Conservation (phyloP, 805 yeast genomes). For the Clavispora phyllophila region DNA sequence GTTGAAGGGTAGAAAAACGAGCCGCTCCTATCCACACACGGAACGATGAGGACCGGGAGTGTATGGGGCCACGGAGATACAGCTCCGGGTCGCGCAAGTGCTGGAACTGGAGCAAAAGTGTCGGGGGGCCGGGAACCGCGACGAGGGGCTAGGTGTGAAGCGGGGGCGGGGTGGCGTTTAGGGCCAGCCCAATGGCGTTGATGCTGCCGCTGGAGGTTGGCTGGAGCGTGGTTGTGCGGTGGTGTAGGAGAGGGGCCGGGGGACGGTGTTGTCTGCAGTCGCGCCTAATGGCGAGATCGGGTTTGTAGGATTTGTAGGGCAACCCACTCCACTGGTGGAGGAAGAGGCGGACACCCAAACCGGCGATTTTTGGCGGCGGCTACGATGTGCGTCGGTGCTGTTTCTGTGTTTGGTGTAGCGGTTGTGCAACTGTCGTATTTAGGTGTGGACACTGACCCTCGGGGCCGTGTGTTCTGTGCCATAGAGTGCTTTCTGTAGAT, state of each 20-base stretch:
- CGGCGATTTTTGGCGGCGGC: too few relatives aligned
- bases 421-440: too few relatives aligned
- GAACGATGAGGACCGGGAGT: conserved; percentile 20
- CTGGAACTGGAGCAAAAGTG: background rate
- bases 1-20: conserved; percentile 3
- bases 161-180: too few relatives aligned
- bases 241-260: background rate
- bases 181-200: background rate
- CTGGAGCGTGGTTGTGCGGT: background rate
- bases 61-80: conserved; percentile 14
- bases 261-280: background rate
- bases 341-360: too few relatives aligned
- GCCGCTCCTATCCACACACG: conserved; percentile 6
- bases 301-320: background rate
- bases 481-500: too few relatives aligned
- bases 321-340: too few relatives aligned
- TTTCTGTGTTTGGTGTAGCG: too few relatives aligned
- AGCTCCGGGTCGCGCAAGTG: conserved; percentile 10
- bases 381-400: too few relatives aligned
- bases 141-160: too few relatives aligned
- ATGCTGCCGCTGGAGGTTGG: background rate
- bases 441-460: too few relatives aligned
- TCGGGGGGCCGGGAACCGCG: background rate
- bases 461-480: too few relatives aligned
- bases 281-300: background rate